These are phyloP conservation scores for Carex cristatella DNA, from an alignment of 176 grass and related monocot genomes.

Conservation along the genomic window DNA sequence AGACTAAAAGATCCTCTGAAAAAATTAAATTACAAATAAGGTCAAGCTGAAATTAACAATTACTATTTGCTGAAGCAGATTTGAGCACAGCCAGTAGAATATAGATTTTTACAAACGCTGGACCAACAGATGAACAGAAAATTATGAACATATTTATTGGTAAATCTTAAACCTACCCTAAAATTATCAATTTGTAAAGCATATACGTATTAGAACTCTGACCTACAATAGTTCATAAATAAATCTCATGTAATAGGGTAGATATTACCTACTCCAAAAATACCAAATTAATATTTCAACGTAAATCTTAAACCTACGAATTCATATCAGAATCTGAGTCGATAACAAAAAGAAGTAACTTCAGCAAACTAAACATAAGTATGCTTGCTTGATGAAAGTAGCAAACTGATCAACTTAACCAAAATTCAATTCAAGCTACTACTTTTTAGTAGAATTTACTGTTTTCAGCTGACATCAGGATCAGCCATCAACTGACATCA, in stretches of 20 bases:
- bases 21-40: constrained; percentile 4
- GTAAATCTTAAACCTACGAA: neutral
- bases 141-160: neutral
- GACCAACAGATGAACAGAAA: constrained; percentile 3
- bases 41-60: constrained; percentile 4
- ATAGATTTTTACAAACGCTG: neutral
- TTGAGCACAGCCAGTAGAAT: too few relatives aligned
- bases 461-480: constrained; percentile 5
- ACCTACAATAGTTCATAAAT: neutral
- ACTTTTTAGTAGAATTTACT: neutral
- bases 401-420: neutral
- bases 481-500: neutral
- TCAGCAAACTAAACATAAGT: neutral
- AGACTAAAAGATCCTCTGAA: neutral
- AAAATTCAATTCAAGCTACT: neutral
- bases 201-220: neutral
- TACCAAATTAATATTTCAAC: neutral
- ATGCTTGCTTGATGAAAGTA: neutral
- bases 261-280: neutral
- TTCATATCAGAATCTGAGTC: neutral
- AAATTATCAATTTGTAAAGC: neutral
- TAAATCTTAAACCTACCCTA: neutral
- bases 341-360: neutral
- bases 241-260: neutral
- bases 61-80: neutral